phyloP scores from a whole-genome alignment of 805 yeast genomes.

The Candida germanica region DNA sequence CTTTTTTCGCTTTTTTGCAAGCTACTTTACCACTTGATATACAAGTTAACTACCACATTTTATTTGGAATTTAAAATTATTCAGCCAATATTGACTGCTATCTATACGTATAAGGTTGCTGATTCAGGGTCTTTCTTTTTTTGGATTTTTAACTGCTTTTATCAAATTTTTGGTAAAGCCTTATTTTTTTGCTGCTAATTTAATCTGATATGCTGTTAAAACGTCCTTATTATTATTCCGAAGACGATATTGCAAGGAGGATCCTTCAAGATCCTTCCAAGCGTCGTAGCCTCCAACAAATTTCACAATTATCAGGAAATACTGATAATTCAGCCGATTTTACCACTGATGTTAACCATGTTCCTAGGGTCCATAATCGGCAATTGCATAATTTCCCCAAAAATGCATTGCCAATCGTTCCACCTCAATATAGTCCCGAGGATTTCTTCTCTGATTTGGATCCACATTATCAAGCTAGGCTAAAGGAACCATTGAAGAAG shows the following conservation, averaged over 20 bases:
- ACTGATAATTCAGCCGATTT: too few relatives aligned
- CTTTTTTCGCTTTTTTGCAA: slow-evolving; percentile 6
- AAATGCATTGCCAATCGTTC: slow-evolving; percentile 33
- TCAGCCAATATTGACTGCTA: too few relatives aligned
- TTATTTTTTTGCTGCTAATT: too few relatives aligned
- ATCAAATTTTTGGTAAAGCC: too few relatives aligned
- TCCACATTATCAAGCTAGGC: slow-evolving; percentile 14
- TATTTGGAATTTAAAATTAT: background rate
- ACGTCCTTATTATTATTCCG: slow-evolving; percentile 3
- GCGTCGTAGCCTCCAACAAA: slow-evolving; percentile 5
- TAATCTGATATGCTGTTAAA: slow-evolving; percentile 8
- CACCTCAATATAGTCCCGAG: slow-evolving; percentile 23
- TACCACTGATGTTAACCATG: too few relatives aligned
- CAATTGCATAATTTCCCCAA: slow-evolving; percentile 36
- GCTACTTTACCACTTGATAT: background rate
- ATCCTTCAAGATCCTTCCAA: slow-evolving; percentile 3
- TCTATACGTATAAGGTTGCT: too few relatives aligned
- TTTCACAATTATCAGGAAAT: slow-evolving; percentile 2
- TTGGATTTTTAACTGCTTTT: too few relatives aligned
- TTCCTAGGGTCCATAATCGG: slow-evolving; percentile 6
- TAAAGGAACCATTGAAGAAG: slow-evolving; percentile 10
- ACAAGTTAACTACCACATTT: background rate
- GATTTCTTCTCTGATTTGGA: slow-evolving; percentile 37
- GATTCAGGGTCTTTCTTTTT: too few relatives aligned
- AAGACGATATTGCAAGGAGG: background rate